phyloP scores from a whole-genome alignment of 176 grass and related monocot genomes.

The Poa pratensis region DNA sequence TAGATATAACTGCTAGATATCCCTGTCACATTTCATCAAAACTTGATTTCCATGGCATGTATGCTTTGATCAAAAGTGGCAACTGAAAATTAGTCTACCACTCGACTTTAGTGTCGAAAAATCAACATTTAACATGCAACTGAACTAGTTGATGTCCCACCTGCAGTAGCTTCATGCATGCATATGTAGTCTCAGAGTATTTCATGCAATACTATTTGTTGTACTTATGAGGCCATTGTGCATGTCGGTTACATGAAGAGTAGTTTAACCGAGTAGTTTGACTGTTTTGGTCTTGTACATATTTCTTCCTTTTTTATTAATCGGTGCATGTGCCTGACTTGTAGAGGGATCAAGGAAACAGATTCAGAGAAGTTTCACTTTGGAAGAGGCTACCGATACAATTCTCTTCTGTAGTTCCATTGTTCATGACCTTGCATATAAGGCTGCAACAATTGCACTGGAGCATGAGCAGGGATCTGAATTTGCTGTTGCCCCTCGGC shows the following conservation, averaged over 20 bases:
- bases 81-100: neutral
- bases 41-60: conserved; percentile 11
- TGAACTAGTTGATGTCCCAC: neutral
- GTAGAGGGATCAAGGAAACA: conserved; percentile 56
- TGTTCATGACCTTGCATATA: conserved; percentile 75
- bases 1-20: neutral
- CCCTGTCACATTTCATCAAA: neutral
- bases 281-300: neutral
- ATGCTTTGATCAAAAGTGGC: neutral
- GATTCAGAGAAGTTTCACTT: conserved; percentile 72
- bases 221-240: conserved; percentile 5
- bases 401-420: conserved; percentile 92
- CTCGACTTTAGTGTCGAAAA: neutral
- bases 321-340: conserved; percentile 5
- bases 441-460: conserved; percentile 67
- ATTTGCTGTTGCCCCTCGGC: conserved; percentile 15
- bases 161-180: neutral
- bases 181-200: conserved; percentile 6
- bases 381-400: conserved; percentile 86
- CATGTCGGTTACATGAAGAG: neutral
- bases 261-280: neutral
- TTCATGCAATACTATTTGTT: neutral
- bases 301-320: neutral
- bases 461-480: conserved; percentile 56
- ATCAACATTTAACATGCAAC: neutral